phyloP scores from a whole-genome alignment of 2,329 filamentous ascomycete species.

The Diaporthe sp. region DNA sequence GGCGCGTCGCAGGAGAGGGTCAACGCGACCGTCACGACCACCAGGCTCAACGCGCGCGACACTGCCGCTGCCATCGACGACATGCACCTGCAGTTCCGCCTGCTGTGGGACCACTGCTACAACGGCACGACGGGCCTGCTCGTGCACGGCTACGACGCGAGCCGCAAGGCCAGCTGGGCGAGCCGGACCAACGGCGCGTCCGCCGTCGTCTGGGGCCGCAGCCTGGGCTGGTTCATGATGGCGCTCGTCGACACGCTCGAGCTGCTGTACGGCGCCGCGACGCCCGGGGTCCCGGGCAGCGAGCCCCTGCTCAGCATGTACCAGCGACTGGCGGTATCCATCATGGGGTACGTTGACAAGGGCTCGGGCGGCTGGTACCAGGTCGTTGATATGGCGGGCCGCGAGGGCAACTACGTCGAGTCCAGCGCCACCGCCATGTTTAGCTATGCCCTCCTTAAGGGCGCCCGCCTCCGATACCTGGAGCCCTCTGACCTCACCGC shows the following conservation, averaged over 20 bases:
- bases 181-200: conserved; percentile 60
- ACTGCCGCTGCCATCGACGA: conserved; percentile 52
- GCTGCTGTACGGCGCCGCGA: neutral
- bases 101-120: conserved; percentile 57
- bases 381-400: conserved; percentile 46
- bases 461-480: conserved; percentile 51
- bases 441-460: conserved; percentile 53
- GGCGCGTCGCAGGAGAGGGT: neutral
- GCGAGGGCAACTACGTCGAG: conserved; percentile 53
- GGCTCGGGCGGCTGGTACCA: conserved; percentile 53
- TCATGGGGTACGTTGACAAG: neutral
- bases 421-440: conserved; percentile 54
- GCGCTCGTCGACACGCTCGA: conserved; percentile 52
- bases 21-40: neutral
- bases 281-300: neutral
- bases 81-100: conserved; percentile 57
- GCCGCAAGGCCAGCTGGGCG: conserved; percentile 62
- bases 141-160: conserved; percentile 66
- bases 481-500: neutral
- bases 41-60: neutral
- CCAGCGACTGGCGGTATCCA: neutral
- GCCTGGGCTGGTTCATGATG: conserved; percentile 55
- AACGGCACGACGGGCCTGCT: conserved; percentile 57
- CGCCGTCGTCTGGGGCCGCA: conserved; percentile 64
- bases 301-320: neutral